Percentiles rank a stretch among this genome's conserved stretches.
phyloP scores from a whole-genome alignment of 2,329 filamentous ascomycete species.

The Drechslerella coelobrocha region DNA sequence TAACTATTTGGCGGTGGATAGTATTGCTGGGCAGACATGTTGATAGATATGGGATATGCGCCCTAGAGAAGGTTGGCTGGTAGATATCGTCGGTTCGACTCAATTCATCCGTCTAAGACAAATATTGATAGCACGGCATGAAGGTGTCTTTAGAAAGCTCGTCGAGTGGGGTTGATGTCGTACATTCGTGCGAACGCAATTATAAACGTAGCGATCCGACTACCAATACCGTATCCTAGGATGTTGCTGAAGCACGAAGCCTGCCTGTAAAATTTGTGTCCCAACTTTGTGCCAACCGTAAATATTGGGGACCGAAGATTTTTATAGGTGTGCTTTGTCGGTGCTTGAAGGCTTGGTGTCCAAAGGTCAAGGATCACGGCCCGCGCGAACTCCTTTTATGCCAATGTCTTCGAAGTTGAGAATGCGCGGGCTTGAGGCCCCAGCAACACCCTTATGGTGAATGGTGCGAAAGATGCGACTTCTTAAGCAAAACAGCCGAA shows the following conservation, averaged over 20 bases:
- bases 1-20: conserved; percentile 45
- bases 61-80: conserved; percentile 6
- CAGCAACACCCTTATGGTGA: conserved; percentile 7
- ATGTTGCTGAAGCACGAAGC: conserved; percentile 1
- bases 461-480: conserved; percentile 11
- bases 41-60: conserved; percentile 2
- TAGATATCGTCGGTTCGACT: not conserved
- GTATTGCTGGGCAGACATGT: conserved; percentile 47
- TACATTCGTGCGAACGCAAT: not conserved
- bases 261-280: not conserved
- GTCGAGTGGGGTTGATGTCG: not conserved
- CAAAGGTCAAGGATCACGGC: not conserved
- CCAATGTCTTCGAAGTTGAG: not conserved
- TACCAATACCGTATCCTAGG: no score
- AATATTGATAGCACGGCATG: not conserved
- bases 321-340: not conserved
- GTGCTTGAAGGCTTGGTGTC: not conserved
- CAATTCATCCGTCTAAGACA: conserved; percentile 25
- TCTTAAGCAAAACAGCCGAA: conserved; percentile 13
- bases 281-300: not conserved
- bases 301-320: not conserved
- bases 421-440: conserved; percentile 1
- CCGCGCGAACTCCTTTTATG: conserved; percentile 3
- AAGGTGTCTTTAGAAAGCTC: not conserved
- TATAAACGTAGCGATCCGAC: not conserved